These are phyloP conservation scores for Dryadomyces sulphureus DNA, from an alignment of 2,329 filamentous ascomycete genomes.

Conservation along the genomic window DNA sequence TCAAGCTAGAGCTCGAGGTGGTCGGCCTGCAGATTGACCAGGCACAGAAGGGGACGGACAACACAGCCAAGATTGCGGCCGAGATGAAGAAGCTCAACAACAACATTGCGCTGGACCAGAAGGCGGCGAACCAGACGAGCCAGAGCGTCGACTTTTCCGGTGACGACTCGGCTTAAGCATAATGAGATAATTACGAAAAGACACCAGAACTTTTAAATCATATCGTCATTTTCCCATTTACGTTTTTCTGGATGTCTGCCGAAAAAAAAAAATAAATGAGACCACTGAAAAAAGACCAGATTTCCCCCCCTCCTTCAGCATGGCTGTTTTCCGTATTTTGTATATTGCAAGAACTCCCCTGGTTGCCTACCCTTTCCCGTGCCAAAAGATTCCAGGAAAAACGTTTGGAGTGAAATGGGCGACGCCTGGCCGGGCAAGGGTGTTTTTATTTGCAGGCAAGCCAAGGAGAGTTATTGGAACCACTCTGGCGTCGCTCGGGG, in stretches of 20 bases:
- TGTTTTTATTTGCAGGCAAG: too few species aligned
- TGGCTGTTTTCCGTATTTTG: neutral
- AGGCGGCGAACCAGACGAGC: constrained; percentile 20
- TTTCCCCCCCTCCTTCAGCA: neutral
- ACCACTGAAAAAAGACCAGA: neutral
- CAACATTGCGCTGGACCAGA: constrained; percentile 28
- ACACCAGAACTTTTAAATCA: neutral
- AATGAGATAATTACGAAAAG: too few species aligned
- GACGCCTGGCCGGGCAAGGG: neutral
- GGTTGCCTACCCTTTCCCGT: neutral
- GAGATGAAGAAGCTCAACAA: constrained; percentile 37
- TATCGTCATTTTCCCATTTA: constrained; percentile 3
- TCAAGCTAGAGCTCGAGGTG: constrained; percentile 40
- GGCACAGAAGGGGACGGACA: constrained; percentile 29
- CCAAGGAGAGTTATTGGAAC: too few species aligned
- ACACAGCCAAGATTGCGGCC: constrained; percentile 25
- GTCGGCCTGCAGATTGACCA: constrained; percentile 34
- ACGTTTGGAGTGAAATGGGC: neutral
- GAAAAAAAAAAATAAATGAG: neutral
- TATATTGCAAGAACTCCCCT: neutral
- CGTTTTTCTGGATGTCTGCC: constrained; percentile 2
- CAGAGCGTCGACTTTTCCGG: constrained; percentile 22
- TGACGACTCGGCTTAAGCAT: neutral
- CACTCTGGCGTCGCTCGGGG: neutral
- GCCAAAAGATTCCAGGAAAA: neutral